Percentiles rank a stretch among this genome's conserved stretches.
Conservation (phyloP, 306 rosid genomes). For the Castanea sativa region DNA sequence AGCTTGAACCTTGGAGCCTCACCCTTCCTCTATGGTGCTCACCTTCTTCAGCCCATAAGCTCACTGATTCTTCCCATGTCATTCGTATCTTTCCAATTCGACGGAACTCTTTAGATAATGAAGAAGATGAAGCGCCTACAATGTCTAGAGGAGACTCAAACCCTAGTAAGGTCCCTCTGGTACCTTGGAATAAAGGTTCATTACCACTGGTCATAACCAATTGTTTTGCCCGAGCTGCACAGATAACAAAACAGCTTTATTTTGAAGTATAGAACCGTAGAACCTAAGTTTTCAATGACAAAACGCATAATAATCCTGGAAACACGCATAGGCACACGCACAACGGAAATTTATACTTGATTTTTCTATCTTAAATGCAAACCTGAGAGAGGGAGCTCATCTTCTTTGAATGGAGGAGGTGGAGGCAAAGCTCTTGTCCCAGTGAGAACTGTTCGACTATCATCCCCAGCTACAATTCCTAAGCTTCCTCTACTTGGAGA, state of each 20-base stretch:
- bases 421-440: conserved; percentile 44
- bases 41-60: conserved; percentile 88
- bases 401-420: conserved; percentile 63
- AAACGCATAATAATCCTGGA: too few relatives aligned
- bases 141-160: conserved; percentile 50
- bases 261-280: neutral
- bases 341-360: neutral
- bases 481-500: conserved; percentile 46
- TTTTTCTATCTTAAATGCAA: conserved; percentile 1
- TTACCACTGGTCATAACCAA: conserved; percentile 44
- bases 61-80: conserved; percentile 93
- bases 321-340: neutral
- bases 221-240: conserved; percentile 63
- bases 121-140: conserved; percentile 30
- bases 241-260: neutral
- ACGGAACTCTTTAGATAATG: conserved; percentile 54
- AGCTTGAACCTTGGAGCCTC: conserved; percentile 57
- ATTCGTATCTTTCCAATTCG: conserved; percentile 84
- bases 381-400: conserved; percentile 62
- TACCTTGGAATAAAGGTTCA: conserved; percentile 47
- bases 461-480: conserved; percentile 40
- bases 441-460: conserved; percentile 23
- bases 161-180: conserved; percentile 58
- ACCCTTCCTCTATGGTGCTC: conserved; percentile 74
- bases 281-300: too few relatives aligned